Evolutionary conservation across 2,329 filamentous ascomycete genomes (phyloP).

Genomic region (Penicillium hordei): DNA sequence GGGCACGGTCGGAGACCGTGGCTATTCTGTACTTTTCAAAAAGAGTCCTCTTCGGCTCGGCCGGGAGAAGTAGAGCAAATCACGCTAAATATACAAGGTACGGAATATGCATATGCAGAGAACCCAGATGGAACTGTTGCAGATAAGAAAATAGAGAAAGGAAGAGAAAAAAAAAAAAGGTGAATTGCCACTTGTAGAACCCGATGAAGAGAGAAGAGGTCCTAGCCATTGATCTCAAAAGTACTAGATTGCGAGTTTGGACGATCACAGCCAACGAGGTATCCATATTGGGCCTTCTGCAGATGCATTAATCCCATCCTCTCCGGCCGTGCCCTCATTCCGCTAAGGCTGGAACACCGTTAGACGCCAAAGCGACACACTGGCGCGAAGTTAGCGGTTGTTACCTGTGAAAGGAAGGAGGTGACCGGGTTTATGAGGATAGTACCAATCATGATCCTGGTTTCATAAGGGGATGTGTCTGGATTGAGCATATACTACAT

Average conservation of each 20-base stretch:
- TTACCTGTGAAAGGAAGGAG: not conserved
- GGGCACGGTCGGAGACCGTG: constrained; percentile 7
- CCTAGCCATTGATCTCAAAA: constrained; percentile 6
- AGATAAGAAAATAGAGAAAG: not conserved
- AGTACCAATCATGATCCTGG: not conserved
- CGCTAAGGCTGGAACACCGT: constrained; percentile 6
- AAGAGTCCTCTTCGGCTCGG: constrained; percentile 8
- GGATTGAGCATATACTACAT: not conserved
- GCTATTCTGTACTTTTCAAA: not conserved
- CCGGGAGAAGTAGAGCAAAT: not conserved
- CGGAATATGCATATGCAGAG: constrained; percentile 6
- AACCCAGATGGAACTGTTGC: constrained; percentile 7
- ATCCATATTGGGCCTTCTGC: constrained; percentile 22
- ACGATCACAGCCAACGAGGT: constrained; percentile 8
- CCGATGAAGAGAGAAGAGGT: not conserved
- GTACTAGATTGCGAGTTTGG: constrained; percentile 16
- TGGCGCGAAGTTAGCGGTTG: constrained; percentile 15
- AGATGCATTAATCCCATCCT: constrained; percentile 10
- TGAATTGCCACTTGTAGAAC: constrained; percentile 1
- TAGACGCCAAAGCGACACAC: constrained; percentile 21
- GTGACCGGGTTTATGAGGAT: not conserved
- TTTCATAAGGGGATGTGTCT: not conserved
- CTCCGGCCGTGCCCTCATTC: constrained; percentile 6
- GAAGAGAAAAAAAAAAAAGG: not conserved
- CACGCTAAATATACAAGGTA: not conserved